A percentile compares a stretch with the other conserved stretches of the same genome.
Evolutionary conservation across 2,329 filamentous ascomycete species (phyloP).

Genomic region (Aspergillus ruber): DNA sequence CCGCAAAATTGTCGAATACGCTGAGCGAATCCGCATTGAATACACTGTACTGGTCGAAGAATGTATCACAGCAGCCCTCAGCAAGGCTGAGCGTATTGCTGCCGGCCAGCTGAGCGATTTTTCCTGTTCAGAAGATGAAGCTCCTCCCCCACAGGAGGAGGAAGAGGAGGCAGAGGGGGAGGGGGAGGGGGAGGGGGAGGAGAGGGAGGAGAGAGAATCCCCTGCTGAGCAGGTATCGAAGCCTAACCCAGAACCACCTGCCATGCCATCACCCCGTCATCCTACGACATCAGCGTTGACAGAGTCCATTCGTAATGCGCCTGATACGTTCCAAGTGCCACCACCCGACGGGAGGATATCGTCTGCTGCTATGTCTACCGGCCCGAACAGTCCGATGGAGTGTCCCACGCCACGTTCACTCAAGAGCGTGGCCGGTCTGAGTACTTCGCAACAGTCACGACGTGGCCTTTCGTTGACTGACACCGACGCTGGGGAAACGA

Average conservation of each 20-base stretch:
- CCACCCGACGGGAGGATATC: conserved; percentile 48
- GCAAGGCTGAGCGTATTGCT: conserved; percentile 81
- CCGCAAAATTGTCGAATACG: conserved; percentile 88
- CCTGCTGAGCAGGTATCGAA: not conserved
- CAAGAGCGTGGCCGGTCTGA: conserved; percentile 52
- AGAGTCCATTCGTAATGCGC: conserved; percentile 49
- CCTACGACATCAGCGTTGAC: conserved; percentile 44
- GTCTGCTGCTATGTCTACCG: conserved; percentile 65
- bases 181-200: not conserved
- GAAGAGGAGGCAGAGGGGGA: not conserved
- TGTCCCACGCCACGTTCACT: conserved; percentile 87
- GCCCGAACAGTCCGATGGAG: conserved; percentile 84
- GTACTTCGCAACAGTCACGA: conserved; percentile 56
- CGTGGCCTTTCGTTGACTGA: conserved; percentile 74
- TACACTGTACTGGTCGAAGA: conserved; percentile 90
- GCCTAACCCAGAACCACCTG: conserved; percentile 4
- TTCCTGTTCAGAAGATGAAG: conserved; percentile 53
- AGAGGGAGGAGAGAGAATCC: conserved; percentile 7
- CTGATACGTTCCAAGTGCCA: conserved; percentile 43
- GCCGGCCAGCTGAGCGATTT: conserved; percentile 80
- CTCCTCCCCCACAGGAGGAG: conserved; percentile 23
- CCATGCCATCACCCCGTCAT: conserved; percentile 6
- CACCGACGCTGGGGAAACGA: conserved; percentile 72
- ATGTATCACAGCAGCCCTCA: conserved; percentile 86
- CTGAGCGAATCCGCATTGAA: conserved; percentile 89